These are phyloP conservation scores for Zasmidium cellare DNA, from an alignment of 2,329 filamentous ascomycete genomes.

Conservation along the genomic window DNA sequence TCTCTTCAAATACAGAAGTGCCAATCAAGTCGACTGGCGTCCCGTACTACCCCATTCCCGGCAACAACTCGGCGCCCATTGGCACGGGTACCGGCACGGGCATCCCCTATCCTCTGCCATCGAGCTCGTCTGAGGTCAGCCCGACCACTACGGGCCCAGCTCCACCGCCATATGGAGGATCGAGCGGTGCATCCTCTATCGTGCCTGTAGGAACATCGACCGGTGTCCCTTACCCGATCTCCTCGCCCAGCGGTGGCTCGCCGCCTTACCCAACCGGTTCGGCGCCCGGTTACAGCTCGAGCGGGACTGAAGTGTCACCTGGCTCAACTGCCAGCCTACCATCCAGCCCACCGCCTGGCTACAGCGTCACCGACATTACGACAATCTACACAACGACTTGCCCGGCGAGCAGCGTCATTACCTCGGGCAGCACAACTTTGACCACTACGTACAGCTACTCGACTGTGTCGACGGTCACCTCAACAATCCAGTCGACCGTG, in stretches of 20 bases:
- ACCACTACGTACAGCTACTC: slow-evolving; percentile 19
- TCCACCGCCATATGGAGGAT: not conserved
- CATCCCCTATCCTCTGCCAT: slow-evolving; percentile 1
- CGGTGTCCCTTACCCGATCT: slow-evolving; percentile 2
- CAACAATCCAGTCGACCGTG: slow-evolving; percentile 15
- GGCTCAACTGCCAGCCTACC: slow-evolving; percentile 5
- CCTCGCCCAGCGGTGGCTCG: not conserved
- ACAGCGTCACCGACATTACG: slow-evolving; percentile 14
- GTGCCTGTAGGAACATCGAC: not conserved
- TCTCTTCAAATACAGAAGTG: slow-evolving; percentile 14
- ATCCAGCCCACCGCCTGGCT: not conserved
- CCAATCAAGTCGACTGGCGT: slow-evolving; percentile 7
- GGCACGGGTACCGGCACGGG: slow-evolving; percentile 10
- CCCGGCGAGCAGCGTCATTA: slow-evolving; percentile 14
- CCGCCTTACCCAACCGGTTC: slow-evolving; percentile 12
- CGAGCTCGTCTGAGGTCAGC: slow-evolving; percentile 5
- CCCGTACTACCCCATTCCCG: slow-evolving; percentile 12
- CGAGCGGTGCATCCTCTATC: slow-evolving; percentile 2
- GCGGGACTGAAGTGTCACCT: slow-evolving; percentile 9
- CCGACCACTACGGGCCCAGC: slow-evolving; percentile 5
- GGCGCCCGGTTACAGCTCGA: not conserved
- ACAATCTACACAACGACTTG: slow-evolving; percentile 20
- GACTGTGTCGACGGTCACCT: slow-evolving; percentile 19
- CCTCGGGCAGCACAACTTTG: slow-evolving; percentile 17
- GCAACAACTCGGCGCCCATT: slow-evolving; percentile 8